These are phyloP conservation scores for Cutaneotrichosporon sp. DNA, from an alignment of 1,284 basidiomycete species.

Conservation along the genomic window DNA sequence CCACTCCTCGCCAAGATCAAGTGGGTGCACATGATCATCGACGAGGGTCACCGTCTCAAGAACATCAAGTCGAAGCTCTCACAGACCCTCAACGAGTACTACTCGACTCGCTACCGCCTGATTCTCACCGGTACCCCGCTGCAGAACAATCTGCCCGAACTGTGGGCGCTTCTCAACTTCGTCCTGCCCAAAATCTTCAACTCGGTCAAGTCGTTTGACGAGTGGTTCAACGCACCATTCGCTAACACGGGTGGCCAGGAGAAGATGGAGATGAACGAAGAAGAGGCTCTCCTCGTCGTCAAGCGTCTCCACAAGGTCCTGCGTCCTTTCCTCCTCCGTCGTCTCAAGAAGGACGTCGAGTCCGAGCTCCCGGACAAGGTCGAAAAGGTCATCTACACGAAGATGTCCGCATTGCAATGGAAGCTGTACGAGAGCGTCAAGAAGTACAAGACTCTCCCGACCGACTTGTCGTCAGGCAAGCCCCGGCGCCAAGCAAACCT, in stretches of 20 bases:
- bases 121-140: constrained; percentile 97
- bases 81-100: constrained; percentile 89
- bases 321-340: constrained; percentile 90
- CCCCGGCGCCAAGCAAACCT: constrained; percentile 54
- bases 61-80: constrained; percentile 95
- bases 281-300: constrained; percentile 97
- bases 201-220: constrained; percentile 98
- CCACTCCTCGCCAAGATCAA: constrained; percentile 85
- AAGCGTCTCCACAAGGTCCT: constrained; percentile 98
- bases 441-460: constrained; percentile 62
- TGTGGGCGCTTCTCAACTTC: constrained; percentile 98
- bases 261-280: constrained; percentile 99
- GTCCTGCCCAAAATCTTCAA: constrained; percentile 98
- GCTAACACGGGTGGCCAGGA: constrained; percentile 90
- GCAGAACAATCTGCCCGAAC: constrained; percentile 96
- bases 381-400: constrained; percentile 97
- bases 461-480: constrained; percentile 50
- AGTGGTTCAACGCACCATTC: constrained; percentile 99
- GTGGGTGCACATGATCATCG: constrained; percentile 99
- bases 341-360: constrained; percentile 99
- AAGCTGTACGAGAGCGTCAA: constrained; percentile 91
- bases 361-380: constrained; percentile 97
- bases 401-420: constrained; percentile 91
- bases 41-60: constrained; percentile 99
- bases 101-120: constrained; percentile 88